These are phyloP conservation scores for Citrus sp. DNA, from an alignment of 345 rosid genomes.

Conservation along the genomic window DNA sequence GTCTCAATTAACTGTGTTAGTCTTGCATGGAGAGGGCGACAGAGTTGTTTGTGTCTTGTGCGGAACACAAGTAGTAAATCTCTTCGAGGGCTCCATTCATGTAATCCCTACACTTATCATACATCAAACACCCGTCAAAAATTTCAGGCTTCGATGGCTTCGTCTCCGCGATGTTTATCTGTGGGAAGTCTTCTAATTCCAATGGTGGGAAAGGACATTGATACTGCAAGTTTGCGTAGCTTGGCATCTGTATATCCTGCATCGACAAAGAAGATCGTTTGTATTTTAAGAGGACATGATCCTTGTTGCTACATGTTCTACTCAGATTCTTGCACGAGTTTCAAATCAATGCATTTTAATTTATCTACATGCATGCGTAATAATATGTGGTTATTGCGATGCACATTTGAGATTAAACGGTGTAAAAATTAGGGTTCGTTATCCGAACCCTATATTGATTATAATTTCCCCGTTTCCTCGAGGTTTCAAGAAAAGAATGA, in stretches of 20 bases:
- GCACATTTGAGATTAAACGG: neutral
- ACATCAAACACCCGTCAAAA: slow-evolving; percentile 27
- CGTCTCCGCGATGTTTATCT: slow-evolving; percentile 31
- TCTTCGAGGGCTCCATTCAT: slow-evolving; percentile 45
- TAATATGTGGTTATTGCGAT: no score
- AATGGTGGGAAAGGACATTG: slow-evolving; percentile 43
- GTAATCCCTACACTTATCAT: slow-evolving; percentile 34
- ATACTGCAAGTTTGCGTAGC: slow-evolving; percentile 25
- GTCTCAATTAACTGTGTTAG: neutral
- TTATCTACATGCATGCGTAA: no score
- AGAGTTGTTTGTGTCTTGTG: slow-evolving; percentile 24
- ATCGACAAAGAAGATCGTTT: neutral
- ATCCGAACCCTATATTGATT: neutral
- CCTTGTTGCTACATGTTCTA: neutral
- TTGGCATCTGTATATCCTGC: slow-evolving; percentile 38
- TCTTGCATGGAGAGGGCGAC: slow-evolving; percentile 24
- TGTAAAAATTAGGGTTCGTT: neutral
- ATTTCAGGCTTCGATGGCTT: slow-evolving; percentile 23
- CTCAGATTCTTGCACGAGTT: no score
- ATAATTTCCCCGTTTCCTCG: neutral
- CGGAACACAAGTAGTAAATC: slow-evolving; percentile 36
- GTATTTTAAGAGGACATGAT: neutral
- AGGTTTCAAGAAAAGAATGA: neutral
- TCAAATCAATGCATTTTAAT: no score
- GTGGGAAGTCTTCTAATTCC: slow-evolving; percentile 52